Evolutionary conservation across 495 filamentous ascomycete genomes (phyloP).

Genomic region (Penicillium mononematosum): DNA sequence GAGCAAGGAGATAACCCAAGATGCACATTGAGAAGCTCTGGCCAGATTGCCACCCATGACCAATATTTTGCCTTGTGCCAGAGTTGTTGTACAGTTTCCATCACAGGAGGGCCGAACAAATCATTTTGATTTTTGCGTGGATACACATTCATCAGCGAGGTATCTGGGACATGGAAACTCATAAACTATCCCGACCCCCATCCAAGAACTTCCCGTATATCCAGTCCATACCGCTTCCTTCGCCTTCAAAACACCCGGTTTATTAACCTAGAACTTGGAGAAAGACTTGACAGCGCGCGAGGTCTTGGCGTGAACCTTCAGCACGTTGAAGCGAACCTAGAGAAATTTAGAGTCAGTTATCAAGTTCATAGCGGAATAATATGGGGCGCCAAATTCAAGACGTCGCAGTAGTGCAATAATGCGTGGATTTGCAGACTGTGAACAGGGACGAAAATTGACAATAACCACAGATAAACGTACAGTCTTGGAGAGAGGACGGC

Average conservation of each 20-base stretch:
- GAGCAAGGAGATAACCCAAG: slow-evolving; percentile 18
- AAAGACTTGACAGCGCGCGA: slow-evolving; percentile 95
- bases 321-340: slow-evolving; percentile 98
- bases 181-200: slow-evolving; percentile 50
- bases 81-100: slow-evolving; percentile 34
- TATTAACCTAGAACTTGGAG: slow-evolving; percentile 80
- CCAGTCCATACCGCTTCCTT: slow-evolving; percentile 48
- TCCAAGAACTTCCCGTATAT: slow-evolving; percentile 43
- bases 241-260: slow-evolving; percentile 41
- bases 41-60: slow-evolving; percentile 13
- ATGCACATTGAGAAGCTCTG: slow-evolving; percentile 21
- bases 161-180: slow-evolving; percentile 51
- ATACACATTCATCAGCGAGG: slow-evolving; percentile 50
- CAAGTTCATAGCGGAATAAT: slow-evolving; percentile 3
- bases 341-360: slow-evolving; percentile 22
- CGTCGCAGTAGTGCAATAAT: not conserved
- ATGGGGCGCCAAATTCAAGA: not conserved
- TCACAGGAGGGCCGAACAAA: slow-evolving; percentile 40
- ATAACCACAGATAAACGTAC: slow-evolving; percentile 55
- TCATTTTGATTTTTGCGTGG: slow-evolving; percentile 49
- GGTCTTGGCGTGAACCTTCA: slow-evolving; percentile 64
- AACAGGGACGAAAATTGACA: not conserved
- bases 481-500: slow-evolving; percentile 97
- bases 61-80: slow-evolving; percentile 10
- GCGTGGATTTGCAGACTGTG: not conserved